phyloP scores from a whole-genome alignment of 352 stramenopile species.

The Thraustochytrium sp. region DNA sequence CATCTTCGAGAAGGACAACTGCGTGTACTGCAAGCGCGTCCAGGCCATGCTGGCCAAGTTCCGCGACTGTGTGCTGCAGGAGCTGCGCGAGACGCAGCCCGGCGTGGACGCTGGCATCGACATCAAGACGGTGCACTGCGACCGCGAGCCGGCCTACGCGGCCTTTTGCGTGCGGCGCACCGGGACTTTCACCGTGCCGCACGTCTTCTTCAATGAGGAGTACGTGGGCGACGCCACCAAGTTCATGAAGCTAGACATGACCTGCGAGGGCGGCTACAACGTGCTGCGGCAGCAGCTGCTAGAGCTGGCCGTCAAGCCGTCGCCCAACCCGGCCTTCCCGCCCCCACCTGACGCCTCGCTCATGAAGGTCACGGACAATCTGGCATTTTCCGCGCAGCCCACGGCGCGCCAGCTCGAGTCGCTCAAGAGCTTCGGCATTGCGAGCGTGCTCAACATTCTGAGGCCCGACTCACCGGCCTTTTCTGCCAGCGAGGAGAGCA shows the following conservation, averaged over 20 bases:
- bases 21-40: constrained; percentile 40
- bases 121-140: constrained; percentile 19
- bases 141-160: constrained; percentile 29
- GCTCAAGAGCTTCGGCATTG: constrained; percentile 19
- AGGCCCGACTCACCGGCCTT: background rate
- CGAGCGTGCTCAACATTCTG: constrained; percentile 33
- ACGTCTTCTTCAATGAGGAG: constrained; percentile 47
- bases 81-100: background rate
- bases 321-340: constrained; percentile 20
- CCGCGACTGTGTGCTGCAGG: background rate
- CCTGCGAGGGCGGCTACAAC: constrained; percentile 32
- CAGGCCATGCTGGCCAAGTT: constrained; percentile 28
- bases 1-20: constrained; percentile 46
- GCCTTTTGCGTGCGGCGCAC: constrained; percentile 36
- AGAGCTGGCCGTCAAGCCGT: background rate
- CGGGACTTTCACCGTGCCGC: constrained; percentile 43
- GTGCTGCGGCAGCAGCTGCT: constrained; percentile 14
- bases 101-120: background rate
- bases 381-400: constrained; percentile 44
- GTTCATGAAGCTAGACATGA: constrained; percentile 19
- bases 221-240: constrained; percentile 29
- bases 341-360: constrained; percentile 37
- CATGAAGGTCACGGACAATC: constrained; percentile 35
- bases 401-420: constrained; percentile 26
- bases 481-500: background rate